Evolutionary conservation across 805 yeast species (phyloP).

Genomic region (Ogataea ganodermae): DNA sequence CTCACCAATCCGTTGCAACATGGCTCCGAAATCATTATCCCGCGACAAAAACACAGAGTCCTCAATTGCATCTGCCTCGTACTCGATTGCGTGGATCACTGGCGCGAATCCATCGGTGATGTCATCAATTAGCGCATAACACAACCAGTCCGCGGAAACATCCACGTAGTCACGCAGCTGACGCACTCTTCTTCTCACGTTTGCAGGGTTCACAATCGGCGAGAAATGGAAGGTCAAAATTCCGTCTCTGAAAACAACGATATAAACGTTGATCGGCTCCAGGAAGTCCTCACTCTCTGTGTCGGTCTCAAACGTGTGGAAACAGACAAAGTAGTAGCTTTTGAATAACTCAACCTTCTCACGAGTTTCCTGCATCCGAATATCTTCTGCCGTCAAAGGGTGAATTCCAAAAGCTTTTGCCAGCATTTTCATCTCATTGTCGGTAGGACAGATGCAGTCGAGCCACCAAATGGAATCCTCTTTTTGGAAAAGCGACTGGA

Average conservation of each 20-base stretch:
- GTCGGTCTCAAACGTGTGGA: slow-evolving; percentile 93
- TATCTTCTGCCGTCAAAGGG: slow-evolving; percentile 97
- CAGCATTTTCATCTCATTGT: slow-evolving; percentile 87
- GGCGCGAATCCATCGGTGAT: slow-evolving; percentile 86
- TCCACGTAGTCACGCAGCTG: slow-evolving; percentile 76
- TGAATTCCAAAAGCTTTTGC: slow-evolving; percentile 96
- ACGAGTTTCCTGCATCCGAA: slow-evolving; percentile 93
- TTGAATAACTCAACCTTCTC: slow-evolving; percentile 94
- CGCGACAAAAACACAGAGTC: slow-evolving; percentile 83
- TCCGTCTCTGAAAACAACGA: slow-evolving; percentile 70
- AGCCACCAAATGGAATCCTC: slow-evolving; percentile 93
- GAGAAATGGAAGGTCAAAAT: slow-evolving; percentile 69
- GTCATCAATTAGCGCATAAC: slow-evolving; percentile 81
- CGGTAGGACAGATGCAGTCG: slow-evolving; percentile 92
- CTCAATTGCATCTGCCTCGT: slow-evolving; percentile 81
- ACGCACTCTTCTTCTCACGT: slow-evolving; percentile 79
- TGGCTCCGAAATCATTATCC: slow-evolving; percentile 69
- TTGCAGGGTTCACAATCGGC: slow-evolving; percentile 68
- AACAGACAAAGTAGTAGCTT: slow-evolving; percentile 90
- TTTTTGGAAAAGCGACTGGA: slow-evolving; percentile 67
- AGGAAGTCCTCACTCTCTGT: slow-evolving; percentile 77
- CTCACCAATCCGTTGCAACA: slow-evolving; percentile 84
- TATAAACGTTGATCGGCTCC: slow-evolving; percentile 77
- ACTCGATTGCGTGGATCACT: slow-evolving; percentile 72
- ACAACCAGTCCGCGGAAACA: slow-evolving; percentile 79